A percentile compares a stretch with the other conserved stretches of the same genome.
Evolutionary conservation across 2,329 filamentous ascomycete species (phyloP).

Genomic region (Hypoxylon sp.): DNA sequence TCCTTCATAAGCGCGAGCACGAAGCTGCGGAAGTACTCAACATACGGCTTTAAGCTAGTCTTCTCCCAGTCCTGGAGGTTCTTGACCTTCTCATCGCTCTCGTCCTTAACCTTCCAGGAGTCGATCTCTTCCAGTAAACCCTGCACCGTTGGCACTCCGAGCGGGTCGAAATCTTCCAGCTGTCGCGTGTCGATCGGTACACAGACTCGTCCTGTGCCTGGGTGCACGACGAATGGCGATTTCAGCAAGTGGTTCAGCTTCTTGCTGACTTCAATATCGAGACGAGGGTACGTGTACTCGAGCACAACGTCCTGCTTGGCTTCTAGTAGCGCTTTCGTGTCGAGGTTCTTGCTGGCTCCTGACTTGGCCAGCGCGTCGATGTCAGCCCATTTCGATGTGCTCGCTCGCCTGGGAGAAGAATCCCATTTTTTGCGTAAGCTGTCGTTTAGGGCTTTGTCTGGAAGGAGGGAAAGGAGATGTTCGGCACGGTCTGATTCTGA

Average conservation of each 20-base stretch:
- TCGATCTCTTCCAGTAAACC: constrained; percentile 88
- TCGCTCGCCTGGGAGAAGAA: constrained; percentile 80
- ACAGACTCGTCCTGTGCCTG: constrained; percentile 92
- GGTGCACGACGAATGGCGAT: constrained; percentile 95
- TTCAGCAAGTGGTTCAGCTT: constrained; percentile 98
- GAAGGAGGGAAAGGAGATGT: constrained; percentile 85
- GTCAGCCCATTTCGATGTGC: constrained; percentile 89
- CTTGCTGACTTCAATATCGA: constrained; percentile 97
- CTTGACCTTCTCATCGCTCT: constrained; percentile 52
- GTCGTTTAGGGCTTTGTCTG: constrained; percentile 81
- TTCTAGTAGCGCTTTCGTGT: constrained; percentile 80
- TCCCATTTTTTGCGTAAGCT: constrained; percentile 93
- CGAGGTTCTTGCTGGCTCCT: constrained; percentile 78
- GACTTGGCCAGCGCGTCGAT: constrained; percentile 88
- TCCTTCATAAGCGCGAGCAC: constrained; percentile 85
- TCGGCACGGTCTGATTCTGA: constrained; percentile 76
- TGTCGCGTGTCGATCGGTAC: constrained; percentile 86
- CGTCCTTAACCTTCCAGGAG: constrained; percentile 64
- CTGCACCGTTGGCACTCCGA: constrained; percentile 89
- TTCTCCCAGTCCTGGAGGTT: constrained; percentile 90
- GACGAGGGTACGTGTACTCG: constrained; percentile 96
- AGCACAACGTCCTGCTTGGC: constrained; percentile 96
- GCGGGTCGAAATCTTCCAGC: constrained; percentile 87
- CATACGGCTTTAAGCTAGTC: constrained; percentile 92
- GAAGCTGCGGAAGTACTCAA: constrained; percentile 89